Evolutionary conservation across 1,139 yeast genomes (phyloP), one percentile per base, ranked within the genome.

Genomic region (Lodderomyces pseudojiufengensis): DNA sequence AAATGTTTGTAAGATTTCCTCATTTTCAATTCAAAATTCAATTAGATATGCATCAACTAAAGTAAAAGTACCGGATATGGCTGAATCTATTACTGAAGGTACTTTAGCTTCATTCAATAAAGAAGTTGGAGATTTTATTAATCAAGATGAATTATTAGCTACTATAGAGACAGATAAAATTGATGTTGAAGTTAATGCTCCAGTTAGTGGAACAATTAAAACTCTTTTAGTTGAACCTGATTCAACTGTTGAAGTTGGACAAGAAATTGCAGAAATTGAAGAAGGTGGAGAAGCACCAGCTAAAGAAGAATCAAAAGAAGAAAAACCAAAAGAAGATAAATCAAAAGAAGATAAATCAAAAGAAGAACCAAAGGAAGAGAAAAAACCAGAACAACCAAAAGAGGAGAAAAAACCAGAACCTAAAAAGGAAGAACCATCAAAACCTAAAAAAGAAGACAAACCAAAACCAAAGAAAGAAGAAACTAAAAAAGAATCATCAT

Each of bases 151-250:
- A 65, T 80, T 87, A 49, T 73, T 92, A 51, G 98, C 98, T 43
- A 90, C 97, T 49, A 90, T 92, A 52, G 99, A 92, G 70, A 92
- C 99, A 38, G 99, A 92, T 63, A 94, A 94, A 73, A 88, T 94
- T 54, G 98, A 92, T 57, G 95, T 92, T 38, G 95, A 92, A 60
- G 97, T 92, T 46, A 92, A 88, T 61, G 82, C 98, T 11, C 98
- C 98, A 43, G 78, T 86, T 40, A 63, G 94, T 33, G 99, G 98
- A 68, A 87, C 90, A 42, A 73, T 92, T 55, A 80, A 84, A 37
- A 95, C 90, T 63, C 67, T 86, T 45, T 76, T 87, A 52, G 96
- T 83, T 46, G 68, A 70, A 36, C 85, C 88, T 33, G 98, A 92
- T 36, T 96, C 87, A 56, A 92, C 95, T 37, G 98, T 92, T 42